Evolutionary conservation across 2,329 filamentous ascomycete genomes (phyloP).

Genomic region (Epicoccum nigrum): DNA sequence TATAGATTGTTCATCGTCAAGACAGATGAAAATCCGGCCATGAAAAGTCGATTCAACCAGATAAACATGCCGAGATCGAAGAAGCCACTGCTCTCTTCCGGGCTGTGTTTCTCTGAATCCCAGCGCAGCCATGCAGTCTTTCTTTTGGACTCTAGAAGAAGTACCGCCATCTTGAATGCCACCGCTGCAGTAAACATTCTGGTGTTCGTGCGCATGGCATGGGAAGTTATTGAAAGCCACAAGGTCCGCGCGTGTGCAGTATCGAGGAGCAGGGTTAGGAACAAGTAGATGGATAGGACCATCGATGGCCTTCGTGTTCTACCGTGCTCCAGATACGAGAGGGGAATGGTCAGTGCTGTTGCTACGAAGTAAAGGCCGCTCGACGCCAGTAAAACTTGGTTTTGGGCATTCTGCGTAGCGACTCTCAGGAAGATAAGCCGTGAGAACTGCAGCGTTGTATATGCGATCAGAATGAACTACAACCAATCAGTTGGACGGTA

Average conservation of each 20-base stretch:
- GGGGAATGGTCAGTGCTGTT: constrained; percentile 17
- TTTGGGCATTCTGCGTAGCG: constrained; percentile 13
- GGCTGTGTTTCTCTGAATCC: constrained; percentile 32
- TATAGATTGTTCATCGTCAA: constrained; percentile 40
- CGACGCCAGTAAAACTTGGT: constrained; percentile 38
- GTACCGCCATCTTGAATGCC: constrained; percentile 24
- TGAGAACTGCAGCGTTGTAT: constrained; percentile 30
- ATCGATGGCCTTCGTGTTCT: constrained; percentile 23
- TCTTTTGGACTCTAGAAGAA: constrained; percentile 30
- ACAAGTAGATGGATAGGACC: constrained; percentile 22
- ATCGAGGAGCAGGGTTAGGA: constrained; percentile 24
- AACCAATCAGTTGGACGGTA: neutral
- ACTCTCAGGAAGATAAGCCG: constrained; percentile 32
- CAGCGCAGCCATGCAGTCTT: constrained; percentile 34
- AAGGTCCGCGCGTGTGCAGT: constrained; percentile 21
- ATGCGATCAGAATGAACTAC: constrained; percentile 27
- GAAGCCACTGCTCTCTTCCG: constrained; percentile 45
- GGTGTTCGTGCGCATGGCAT: constrained; percentile 12
- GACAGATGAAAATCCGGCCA: constrained; percentile 34
- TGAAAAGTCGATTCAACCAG: constrained; percentile 47
- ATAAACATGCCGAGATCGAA: constrained; percentile 43
- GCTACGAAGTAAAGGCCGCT: constrained; percentile 31
- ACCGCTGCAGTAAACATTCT: constrained; percentile 20
- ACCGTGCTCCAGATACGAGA: constrained; percentile 22
- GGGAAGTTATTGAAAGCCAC: constrained; percentile 12